Evolutionary conservation across 2,329 filamentous ascomycete species (phyloP).

Genomic region (Helminthosporium solani): DNA sequence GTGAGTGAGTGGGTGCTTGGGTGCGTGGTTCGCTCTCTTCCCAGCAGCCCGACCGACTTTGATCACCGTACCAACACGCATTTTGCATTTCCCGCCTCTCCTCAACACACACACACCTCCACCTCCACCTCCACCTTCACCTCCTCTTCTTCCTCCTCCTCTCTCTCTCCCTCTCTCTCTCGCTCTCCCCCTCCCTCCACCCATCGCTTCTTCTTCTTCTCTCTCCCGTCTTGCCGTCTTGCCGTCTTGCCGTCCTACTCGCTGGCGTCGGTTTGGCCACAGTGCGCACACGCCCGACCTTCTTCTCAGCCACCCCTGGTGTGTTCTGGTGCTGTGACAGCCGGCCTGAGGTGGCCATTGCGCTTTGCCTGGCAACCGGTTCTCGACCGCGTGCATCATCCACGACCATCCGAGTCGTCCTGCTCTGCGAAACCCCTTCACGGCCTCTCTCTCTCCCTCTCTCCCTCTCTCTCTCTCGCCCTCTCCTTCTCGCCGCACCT

Average conservation of each 20-base stretch:
- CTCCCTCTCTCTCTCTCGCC: slow-evolving; percentile 1
- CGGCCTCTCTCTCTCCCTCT: slow-evolving; percentile 2
- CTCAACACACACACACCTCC: too few relatives aligned
- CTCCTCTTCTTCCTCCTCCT: slow-evolving; percentile 8
- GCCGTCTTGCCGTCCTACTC: too few relatives aligned
- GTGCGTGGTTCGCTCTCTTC: neutral
- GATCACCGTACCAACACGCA: slow-evolving; percentile 8
- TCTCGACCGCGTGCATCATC: slow-evolving; percentile 1
- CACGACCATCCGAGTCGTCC: too few relatives aligned
- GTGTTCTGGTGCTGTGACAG: slow-evolving; percentile 11
- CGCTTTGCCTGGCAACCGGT: slow-evolving; percentile 16
- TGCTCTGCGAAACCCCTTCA: neutral
- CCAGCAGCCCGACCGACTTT: slow-evolving; percentile 11
- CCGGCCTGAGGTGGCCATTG: slow-evolving; percentile 18
- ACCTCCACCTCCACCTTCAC: slow-evolving; percentile 6
- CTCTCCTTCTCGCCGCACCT: slow-evolving; percentile 1
- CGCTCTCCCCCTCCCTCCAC: slow-evolving; percentile 9
- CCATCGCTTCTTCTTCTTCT: slow-evolving; percentile 6
- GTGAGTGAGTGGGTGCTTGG: too few relatives aligned
- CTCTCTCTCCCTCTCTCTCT: slow-evolving; percentile 9
- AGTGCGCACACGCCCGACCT: slow-evolving; percentile 10
- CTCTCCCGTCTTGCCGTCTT: slow-evolving; percentile 11
- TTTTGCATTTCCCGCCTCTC: slow-evolving; percentile 13
- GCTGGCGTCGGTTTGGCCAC: too few relatives aligned
- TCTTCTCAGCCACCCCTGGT: slow-evolving; percentile 3